phyloP scores from a whole-genome alignment of 2,329 filamentous ascomycete species.

The Juglanconis oblonga region DNA sequence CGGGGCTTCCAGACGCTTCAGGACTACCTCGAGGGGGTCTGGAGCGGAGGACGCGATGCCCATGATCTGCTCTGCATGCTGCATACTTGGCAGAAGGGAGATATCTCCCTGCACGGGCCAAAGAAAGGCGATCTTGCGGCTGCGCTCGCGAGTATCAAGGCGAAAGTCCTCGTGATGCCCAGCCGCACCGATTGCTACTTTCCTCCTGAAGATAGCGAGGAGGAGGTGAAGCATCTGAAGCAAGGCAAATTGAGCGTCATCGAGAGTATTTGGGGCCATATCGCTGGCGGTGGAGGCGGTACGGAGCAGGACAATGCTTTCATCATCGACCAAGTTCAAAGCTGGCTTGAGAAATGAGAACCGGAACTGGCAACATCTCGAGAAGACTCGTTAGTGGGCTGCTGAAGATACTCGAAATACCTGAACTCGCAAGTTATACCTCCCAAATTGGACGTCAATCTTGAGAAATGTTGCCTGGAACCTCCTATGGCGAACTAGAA shows the following conservation, averaged over 20 bases:
- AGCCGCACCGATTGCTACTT: slow-evolving; percentile 2
- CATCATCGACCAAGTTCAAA: not conserved
- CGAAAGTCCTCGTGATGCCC: slow-evolving; percentile 4
- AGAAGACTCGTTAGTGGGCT: not conserved
- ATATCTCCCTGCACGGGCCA: not conserved
- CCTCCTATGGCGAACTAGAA: not conserved
- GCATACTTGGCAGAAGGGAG: slow-evolving; percentile 5
- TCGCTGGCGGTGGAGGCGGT: not conserved
- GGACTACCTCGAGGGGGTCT: slow-evolving; percentile 71
- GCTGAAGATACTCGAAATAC: too few relatives aligned
- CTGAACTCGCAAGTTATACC: not conserved
- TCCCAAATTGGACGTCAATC: not conserved
- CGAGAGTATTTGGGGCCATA: slow-evolving; percentile 1
- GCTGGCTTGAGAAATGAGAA: not conserved
- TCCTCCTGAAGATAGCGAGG: not conserved
- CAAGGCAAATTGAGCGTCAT: slow-evolving; percentile 1
- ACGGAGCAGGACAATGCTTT: not conserved
- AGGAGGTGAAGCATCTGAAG: not conserved
- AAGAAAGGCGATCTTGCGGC: not conserved
- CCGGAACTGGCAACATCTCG: not conserved
- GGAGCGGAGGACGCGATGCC: slow-evolving; percentile 35
- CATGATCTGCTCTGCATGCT: slow-evolving; percentile 21
- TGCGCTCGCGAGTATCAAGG: slow-evolving; percentile 5
- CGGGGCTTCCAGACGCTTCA: slow-evolving; percentile 67
- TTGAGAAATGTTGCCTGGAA: not conserved